These are phyloP conservation scores for Angophora floribunda DNA, from an alignment of 345 rosid genomes.

Conservation along the genomic window DNA sequence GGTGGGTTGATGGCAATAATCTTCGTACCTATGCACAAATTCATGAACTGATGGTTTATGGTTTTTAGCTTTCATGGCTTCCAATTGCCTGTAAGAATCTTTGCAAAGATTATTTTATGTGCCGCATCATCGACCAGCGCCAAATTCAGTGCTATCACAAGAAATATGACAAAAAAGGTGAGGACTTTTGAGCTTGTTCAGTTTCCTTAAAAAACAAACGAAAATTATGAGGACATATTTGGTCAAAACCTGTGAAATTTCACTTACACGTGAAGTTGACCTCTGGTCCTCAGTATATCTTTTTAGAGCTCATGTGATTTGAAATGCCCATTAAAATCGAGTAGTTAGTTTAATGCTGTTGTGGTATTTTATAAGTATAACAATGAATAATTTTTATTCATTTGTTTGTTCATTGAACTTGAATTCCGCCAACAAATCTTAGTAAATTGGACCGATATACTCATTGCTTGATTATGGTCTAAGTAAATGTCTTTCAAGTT, in stretches of 20 bases:
- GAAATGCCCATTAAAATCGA: too few species aligned
- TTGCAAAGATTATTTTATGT: fast-evolving
- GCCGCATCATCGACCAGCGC: fast-evolving
- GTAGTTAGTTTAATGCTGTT: not conserved
- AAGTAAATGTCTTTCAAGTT: not conserved
- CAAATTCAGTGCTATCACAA: not conserved
- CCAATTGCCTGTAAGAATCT: not conserved
- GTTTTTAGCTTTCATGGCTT: not conserved
- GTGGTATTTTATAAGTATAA: not conserved
- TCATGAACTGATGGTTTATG: not conserved
- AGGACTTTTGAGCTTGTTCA: not conserved
- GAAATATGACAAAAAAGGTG: fast-evolving
- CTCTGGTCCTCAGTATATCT: too few species aligned
- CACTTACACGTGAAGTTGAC: not conserved
- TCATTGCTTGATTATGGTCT: not conserved
- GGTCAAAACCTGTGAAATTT: not conserved
- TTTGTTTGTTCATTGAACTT: not conserved
- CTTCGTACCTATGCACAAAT: not conserved
- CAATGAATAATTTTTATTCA: fast-evolving
- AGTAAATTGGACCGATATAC: not conserved
- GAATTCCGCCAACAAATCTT: not conserved
- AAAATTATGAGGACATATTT: not conserved
- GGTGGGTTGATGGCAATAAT: not conserved
- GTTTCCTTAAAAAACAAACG: not conserved
- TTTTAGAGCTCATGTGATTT: not conserved